Conservation (phyloP, 2,329 filamentous ascomycete genomes). For the Phialemonium atrogriseum region DNA sequence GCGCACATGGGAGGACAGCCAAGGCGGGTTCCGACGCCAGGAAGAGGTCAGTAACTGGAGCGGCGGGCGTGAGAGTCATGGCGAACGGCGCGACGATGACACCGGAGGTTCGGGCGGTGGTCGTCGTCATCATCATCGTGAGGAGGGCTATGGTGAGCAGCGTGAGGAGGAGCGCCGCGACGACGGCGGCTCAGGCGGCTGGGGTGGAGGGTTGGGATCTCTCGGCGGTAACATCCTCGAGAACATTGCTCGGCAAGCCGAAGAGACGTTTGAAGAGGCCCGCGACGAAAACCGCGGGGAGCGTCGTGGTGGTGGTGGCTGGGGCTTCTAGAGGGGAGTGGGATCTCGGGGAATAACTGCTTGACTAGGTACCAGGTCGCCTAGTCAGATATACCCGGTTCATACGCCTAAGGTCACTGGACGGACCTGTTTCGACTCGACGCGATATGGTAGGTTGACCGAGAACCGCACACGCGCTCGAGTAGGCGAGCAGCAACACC, state of each 20-base stretch:
- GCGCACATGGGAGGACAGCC: constrained; percentile 30
- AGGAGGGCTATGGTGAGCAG: constrained; percentile 7
- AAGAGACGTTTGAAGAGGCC: constrained; percentile 11
- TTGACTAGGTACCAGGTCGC: no score
- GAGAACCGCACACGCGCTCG: no score
- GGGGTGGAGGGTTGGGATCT: constrained; percentile 4
- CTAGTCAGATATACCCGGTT: no score
- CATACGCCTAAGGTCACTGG: no score
- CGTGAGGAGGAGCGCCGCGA: constrained; percentile 9
- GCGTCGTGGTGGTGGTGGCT: constrained; percentile 4
- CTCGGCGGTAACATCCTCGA: constrained; percentile 11
- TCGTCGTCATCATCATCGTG: constrained; percentile 12
- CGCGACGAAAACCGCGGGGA: constrained; percentile 1
- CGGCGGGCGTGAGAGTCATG: no score
- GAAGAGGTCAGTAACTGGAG: constrained; percentile 17
- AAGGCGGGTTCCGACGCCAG: constrained; percentile 16
- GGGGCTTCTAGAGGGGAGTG: constrained; percentile 7
- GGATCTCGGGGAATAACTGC: no score
- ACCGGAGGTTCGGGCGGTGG: constrained; percentile 11
- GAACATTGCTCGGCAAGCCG: constrained; percentile 13
- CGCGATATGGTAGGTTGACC: no score
- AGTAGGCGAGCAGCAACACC: no score
- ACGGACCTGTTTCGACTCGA: no score
- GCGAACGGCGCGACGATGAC: constrained; percentile 10
- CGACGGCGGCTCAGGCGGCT: background rate